Percentiles rank a stretch among this genome's conserved stretches.
phyloP scores from a whole-genome alignment of 1,139 yeast genomes.

The Hemisphaericaspora lyxosophila region DNA sequence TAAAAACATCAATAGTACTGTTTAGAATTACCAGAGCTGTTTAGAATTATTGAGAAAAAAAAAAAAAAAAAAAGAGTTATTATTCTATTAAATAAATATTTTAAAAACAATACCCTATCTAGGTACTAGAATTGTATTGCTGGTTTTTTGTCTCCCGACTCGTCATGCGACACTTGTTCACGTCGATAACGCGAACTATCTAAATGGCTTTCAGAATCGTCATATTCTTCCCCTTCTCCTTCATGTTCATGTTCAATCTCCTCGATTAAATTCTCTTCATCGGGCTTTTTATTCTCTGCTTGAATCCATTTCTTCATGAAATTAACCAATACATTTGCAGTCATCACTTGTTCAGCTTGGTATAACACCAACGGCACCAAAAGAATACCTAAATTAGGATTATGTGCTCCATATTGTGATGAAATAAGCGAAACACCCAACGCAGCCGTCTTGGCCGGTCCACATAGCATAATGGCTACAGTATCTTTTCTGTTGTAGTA shows the following conservation, averaged over 20 bases:
- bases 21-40: too few species aligned
- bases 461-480: constrained; percentile 79
- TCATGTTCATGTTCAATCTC: constrained; percentile 14
- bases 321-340: constrained; percentile 69
- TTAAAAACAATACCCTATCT: too few species aligned
- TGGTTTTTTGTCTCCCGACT: not conserved
- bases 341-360: constrained; percentile 81
- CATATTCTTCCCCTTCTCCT: not conserved
- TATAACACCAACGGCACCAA: constrained; percentile 80
- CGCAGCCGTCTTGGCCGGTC: constrained; percentile 92
- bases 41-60: too few species aligned
- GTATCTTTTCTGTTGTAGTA: constrained; percentile 72
- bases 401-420: constrained; percentile 72
- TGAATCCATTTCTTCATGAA: constrained; percentile 67
- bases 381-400: constrained; percentile 63
- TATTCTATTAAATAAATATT: not conserved
- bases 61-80: too few species aligned
- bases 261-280: constrained; percentile 12
- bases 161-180: constrained; percentile 1
- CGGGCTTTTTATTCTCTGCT: constrained; percentile 28
- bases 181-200: not conserved
- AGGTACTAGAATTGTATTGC: too few species aligned
- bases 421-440: constrained; percentile 79
- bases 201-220: not conserved
- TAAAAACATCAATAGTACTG: too few species aligned